Evolutionary conservation across 2,329 filamentous ascomycete species (phyloP), one percentile per base, ranked within the genome.

Genomic region (Hypomyces perniciosus): DNA sequence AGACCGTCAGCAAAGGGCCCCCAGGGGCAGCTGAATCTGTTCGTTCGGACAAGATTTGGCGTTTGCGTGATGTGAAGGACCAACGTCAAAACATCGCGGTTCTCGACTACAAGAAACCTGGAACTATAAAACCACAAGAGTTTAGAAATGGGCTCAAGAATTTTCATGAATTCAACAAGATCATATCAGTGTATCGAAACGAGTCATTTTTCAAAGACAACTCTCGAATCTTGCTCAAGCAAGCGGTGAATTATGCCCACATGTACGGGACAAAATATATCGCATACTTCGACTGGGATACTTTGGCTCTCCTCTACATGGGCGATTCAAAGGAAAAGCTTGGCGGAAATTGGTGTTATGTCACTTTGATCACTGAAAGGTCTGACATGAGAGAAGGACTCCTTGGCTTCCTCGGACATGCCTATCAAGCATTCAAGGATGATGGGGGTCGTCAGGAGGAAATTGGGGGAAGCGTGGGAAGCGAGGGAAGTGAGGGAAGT

Each of bases 261-360:
- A n/a, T 20, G 13, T 51, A 51, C 35, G 7, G 20, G n/a, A 51
- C 48, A 8, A 31, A 40, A 20, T 51, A 46, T 27, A 30, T 51
- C 5, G 48, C 48, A 27, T 41, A 46, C 34, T 51, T 51, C 27
- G 48, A 46, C 43, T 51, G 48, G 48, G 37, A 51, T 26, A 31
- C 33, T 13, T 29, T 51, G 12, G 31, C 46, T 4, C 43, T 51
- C n/a, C 31, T 51, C 5, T 30, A 39, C 37, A n/a, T 51, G 34
- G 42, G 13, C 5, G 34, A 44, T 7, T 33, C 37, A 29, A 40
- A 50, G 9, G 48, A 12, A 5, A n/a, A 12, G 1, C 6, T 5
- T 3, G 48, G 48, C 5, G 48, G 48, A 5, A 27, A 42, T 5
- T 42, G 40, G 6, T 42, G 20, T 26, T 42, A 26, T 26, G 9